Evolutionary conservation across 1,139 yeast species (phyloP), one percentile per base, ranked within the genome.

Genomic region (Blastobotrys serpentis): DNA sequence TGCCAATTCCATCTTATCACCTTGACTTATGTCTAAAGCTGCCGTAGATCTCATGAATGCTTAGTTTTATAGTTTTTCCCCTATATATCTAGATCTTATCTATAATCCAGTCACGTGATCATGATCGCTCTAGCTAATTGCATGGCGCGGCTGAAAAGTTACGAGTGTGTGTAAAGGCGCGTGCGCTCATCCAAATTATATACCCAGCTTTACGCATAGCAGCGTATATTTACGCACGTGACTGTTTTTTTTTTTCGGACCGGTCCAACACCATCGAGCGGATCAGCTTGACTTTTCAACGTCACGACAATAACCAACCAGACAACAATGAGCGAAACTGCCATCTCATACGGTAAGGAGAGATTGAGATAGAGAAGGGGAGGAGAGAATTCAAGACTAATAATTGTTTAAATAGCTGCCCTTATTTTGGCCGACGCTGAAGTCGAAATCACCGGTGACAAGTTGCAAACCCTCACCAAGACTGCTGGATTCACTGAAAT

Each of bases 361-460:
- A 42, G 16, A 21, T 13, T n/a, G n/a, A n/a, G n/a, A n/a, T n/a
- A 14, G 26, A 13, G 34, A 21, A 17, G 13, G 13, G 21, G 4
- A 33, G 5, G 38, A 14, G 11, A 11, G 33, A 21, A 62, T 81
- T 81, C 79, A 14, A 13, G 26, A 13, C 19, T n/a, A 33, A 38
- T 19, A 29, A 29, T n/a, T 38, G 34, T 29, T 16, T 10, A 33
- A 5, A n/a, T 40, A 49, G 96, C 97, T 73, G 92, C 97, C 73
- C 85, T 89, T 77, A 88, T 89, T 80, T 82, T 89, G 76, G 95
- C 96, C 65, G 97, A 89, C 75, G 85, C 96, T 66, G 96, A 88
- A 71, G 77, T 86, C 71, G 96, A 86, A 76, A 80, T 88, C 81
- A 74, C 96, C 68, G 72, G 95, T 67, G 96, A 87, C 73, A 88